Percentiles rank a stretch among this genome's conserved stretches.
Evolutionary conservation across 257 asterid species (phyloP).

Genomic region (Paulownia fortunei): DNA sequence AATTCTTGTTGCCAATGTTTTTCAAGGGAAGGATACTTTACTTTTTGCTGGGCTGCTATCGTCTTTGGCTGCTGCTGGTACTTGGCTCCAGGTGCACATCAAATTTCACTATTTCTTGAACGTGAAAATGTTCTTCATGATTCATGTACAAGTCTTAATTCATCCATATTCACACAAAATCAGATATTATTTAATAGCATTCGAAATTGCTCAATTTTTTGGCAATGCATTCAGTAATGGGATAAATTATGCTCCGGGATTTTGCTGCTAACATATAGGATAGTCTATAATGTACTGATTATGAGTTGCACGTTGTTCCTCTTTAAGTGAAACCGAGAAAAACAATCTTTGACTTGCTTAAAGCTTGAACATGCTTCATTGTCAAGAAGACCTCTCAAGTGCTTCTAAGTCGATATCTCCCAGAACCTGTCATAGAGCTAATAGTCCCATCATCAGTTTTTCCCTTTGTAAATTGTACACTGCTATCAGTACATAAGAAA

Average conservation of each 20-base stretch:
- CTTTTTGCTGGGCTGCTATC: conserved; percentile 90
- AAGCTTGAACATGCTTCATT: no score
- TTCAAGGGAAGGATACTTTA: conserved; percentile 83
- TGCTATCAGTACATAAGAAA: neutral
- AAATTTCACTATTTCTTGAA: conserved; percentile 8
- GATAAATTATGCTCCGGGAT: no score
- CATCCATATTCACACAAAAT: neutral
- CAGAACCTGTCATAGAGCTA: neutral
- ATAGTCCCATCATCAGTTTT: neutral
- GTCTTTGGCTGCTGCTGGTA: conserved; percentile 97
- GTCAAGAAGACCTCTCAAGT: no score
- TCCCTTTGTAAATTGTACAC: neutral
- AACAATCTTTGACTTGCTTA: no score
- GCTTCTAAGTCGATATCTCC: neutral
- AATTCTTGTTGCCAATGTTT: conserved; percentile 79
- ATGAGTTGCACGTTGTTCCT: no score
- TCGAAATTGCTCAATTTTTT: neutral
- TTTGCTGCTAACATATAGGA: no score
- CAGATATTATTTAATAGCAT: neutral
- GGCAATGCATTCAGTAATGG: no score
- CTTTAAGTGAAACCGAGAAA: no score
- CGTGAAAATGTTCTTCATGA: conserved; percentile 16
- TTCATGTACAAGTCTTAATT: neutral
- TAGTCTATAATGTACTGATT: neutral
- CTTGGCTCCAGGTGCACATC: conserved; percentile 92